Evolutionary conservation across 2,329 filamentous ascomycete species (phyloP).

Genomic region (Colletotrichum sp.): DNA sequence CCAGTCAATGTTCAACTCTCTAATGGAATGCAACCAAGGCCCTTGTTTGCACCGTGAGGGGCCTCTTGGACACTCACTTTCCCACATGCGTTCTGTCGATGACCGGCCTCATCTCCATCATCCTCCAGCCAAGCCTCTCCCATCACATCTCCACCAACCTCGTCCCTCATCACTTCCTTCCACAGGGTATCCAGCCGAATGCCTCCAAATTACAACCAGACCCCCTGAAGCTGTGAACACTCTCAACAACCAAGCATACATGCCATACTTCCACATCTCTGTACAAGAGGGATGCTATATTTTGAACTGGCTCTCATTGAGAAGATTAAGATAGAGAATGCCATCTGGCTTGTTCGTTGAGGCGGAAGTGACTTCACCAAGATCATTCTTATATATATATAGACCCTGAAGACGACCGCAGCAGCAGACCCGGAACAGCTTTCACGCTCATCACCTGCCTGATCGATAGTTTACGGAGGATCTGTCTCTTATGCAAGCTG

Average conservation of each 20-base stretch:
- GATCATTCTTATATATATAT: no score
- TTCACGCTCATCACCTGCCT: no score
- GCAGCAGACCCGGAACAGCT: no score
- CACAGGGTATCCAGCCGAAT: neutral
- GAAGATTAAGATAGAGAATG: no score
- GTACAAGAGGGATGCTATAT: no score
- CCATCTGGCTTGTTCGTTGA: no score
- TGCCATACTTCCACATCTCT: no score
- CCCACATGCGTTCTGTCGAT: neutral
- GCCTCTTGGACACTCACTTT: no score
- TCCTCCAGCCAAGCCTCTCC: accelerated
- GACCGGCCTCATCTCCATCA: accelerated
- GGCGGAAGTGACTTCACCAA: accelerated
- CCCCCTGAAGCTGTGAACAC: accelerated
- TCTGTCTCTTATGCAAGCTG: no score
- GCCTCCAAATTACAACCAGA: neutral
- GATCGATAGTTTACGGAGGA: no score
- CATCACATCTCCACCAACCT: neutral
- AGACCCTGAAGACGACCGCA: no score
- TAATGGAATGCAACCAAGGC: neutral
- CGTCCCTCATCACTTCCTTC: neutral
- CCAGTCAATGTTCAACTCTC: neutral
- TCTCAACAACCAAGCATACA: neutral
- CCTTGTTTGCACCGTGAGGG: neutral
- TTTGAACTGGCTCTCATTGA: no score